Conservation (phyloP, 495 filamentous ascomycete genomes). For the Choiromyces venosus region DNA sequence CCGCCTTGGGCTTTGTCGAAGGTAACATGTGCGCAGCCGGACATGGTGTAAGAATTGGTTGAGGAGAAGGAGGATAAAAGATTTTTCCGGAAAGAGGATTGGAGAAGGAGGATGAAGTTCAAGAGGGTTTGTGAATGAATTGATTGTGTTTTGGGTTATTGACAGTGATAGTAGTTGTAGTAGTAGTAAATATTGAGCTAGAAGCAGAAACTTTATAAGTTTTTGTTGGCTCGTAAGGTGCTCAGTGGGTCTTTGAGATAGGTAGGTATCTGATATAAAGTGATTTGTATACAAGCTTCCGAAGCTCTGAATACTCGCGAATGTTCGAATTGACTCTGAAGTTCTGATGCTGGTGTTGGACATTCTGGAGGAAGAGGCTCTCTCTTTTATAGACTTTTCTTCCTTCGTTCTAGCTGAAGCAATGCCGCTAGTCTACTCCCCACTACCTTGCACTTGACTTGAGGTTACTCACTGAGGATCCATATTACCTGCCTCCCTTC, state of each 20-base stretch:
- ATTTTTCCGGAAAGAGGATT: not conserved
- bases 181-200: not conserved
- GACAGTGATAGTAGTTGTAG: not conserved
- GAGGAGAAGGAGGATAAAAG: not conserved
- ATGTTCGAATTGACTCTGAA: not conserved
- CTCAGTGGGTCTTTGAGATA: not conserved
- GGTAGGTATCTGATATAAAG: not conserved
- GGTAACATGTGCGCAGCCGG: conserved; percentile 30
- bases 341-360: not conserved
- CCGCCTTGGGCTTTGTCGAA: conserved; percentile 32
- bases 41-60: conserved; percentile 18
- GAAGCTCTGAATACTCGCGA: not conserved
- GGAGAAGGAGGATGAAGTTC: not conserved
- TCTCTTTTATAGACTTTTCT: not conserved
- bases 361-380: not conserved
- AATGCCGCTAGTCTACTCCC: not conserved
- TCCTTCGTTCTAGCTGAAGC: not conserved
- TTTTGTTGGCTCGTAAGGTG: not conserved
- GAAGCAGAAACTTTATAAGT: not conserved
- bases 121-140: not conserved
- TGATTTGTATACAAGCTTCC: not conserved
- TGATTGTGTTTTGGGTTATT: not conserved
- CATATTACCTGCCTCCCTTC: not conserved
- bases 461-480: not conserved
- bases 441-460: not conserved